These are phyloP conservation scores for Komagataella populi DNA, from an alignment of 805 yeast genomes.

Conservation along the genomic window DNA sequence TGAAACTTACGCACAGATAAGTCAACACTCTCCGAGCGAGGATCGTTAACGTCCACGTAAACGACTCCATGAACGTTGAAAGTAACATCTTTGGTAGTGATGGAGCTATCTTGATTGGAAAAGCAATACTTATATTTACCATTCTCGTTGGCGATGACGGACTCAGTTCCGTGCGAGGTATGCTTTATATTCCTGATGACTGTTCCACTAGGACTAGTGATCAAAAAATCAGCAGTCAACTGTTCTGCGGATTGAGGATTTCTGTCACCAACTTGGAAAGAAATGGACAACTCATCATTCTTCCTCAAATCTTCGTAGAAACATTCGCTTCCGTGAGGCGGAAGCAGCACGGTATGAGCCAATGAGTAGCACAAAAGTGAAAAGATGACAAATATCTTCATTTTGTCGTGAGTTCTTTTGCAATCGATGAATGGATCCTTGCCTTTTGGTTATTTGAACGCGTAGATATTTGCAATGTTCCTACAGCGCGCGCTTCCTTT, in stretches of 20 bases:
- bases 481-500: background rate
- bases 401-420: background rate
- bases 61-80: conserved; percentile 92
- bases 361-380: conserved; percentile 7
- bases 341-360: conserved; percentile 75
- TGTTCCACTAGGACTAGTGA: conserved; percentile 27
- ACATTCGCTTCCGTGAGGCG: conserved; percentile 78
- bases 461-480: background rate
- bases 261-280: conserved; percentile 91
- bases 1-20: conserved; percentile 66
- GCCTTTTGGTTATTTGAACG: background rate
- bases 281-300: conserved; percentile 77
- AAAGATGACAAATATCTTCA: background rate
- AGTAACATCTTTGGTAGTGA: conserved; percentile 78
- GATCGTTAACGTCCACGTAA: conserved; percentile 16
- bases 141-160: conserved; percentile 43
- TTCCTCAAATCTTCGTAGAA: conserved; percentile 72
- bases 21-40: conserved; percentile 33
- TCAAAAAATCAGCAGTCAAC: conserved; percentile 50
- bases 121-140: conserved; percentile 87
- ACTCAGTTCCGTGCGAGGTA: conserved; percentile 71
- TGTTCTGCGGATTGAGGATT: conserved; percentile 59
- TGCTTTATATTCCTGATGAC: conserved; percentile 34
- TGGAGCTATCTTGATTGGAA: conserved; percentile 66
- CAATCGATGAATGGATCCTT: background rate